Evolutionary conservation across 2,329 filamentous ascomycete species (phyloP), one percentile per base, ranked within the genome.

Genomic region (Neofusicoccum sp.): DNA sequence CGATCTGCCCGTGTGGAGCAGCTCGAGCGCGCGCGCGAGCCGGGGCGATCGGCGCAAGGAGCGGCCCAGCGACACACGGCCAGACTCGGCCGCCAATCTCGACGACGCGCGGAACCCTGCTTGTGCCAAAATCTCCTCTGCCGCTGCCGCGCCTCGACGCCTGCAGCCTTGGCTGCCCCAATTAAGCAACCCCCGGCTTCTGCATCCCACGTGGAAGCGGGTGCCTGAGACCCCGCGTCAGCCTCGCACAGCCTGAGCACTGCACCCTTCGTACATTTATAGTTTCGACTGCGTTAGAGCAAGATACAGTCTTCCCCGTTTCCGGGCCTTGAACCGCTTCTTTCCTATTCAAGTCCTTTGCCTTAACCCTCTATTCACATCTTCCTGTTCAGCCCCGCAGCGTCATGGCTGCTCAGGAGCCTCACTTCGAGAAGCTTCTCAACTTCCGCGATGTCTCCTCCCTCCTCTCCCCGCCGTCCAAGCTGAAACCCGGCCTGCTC

Each of bases 361-460:
- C 20, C 20, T 20, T 20, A 20, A 20, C 20, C 20, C 20, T 20
- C 20, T 20, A 20, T 20, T 20, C 20, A 20, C 20, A 20, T 20
- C 20, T 20, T 20, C 20, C 20, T 20, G 20, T 20, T 20, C 20
- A 20, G 20, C 20, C 20, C 20, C 20, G 1, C 20, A 20, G 20
- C 53, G 33, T n/a, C 53, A 60, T 60, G 57, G 45, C 57, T 26
- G 14, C 45, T 36, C 14, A 48, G 33, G 34, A 40, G 44, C 43
- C 48, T 49, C 28, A 28, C 8, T 60, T 74, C 20, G 64, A 70
- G 56, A 73, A 63, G 30, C 66, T 76, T 24, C 63, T 69, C 14
- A 76, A 76, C 60, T 76, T 75, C 63, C 69, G 73, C 51, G 73
- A 76, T 68, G 51, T 61, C 34, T 56, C 59, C 14, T 49, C 49